Conservation (phyloP, 495 filamentous ascomycete species). For the Neurospora discreta region DNA sequence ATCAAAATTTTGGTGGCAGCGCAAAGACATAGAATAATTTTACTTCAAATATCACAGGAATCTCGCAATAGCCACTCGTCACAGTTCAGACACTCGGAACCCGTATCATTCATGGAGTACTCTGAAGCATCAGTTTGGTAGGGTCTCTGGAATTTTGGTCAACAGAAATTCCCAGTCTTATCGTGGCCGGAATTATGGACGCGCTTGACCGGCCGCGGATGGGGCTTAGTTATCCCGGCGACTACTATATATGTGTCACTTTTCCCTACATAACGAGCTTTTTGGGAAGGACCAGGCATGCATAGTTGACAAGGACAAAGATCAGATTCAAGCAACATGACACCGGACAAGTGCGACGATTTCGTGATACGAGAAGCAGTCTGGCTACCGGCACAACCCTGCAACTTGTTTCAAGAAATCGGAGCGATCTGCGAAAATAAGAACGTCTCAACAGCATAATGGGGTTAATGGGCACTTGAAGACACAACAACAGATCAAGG, state of each 20-base stretch:
- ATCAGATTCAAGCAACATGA: background rate
- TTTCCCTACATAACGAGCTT: background rate
- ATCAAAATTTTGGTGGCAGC: background rate
- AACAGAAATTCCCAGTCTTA: background rate
- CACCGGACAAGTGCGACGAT: background rate
- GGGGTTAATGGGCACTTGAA: background rate
- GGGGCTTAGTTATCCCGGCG: background rate
- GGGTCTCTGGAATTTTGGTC: background rate
- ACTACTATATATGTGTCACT: background rate
- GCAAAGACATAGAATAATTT: background rate
- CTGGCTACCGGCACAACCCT: background rate
- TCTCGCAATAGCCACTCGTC: background rate
- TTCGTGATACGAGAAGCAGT: background rate
- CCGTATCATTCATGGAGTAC: background rate
- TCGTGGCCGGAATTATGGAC: background rate
- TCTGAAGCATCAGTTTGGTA: background rate
- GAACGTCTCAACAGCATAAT: background rate
- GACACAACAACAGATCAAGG: background rate
- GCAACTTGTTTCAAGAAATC: background rate
- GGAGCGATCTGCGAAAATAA: background rate
- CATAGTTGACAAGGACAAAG: background rate
- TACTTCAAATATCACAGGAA: background rate
- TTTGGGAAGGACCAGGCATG: background rate
- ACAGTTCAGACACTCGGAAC: background rate
- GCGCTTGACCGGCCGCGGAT: background rate